Conservation (phyloP, 2,329 filamentous ascomycete species). For the Penicillium sclerotiorum region DNA sequence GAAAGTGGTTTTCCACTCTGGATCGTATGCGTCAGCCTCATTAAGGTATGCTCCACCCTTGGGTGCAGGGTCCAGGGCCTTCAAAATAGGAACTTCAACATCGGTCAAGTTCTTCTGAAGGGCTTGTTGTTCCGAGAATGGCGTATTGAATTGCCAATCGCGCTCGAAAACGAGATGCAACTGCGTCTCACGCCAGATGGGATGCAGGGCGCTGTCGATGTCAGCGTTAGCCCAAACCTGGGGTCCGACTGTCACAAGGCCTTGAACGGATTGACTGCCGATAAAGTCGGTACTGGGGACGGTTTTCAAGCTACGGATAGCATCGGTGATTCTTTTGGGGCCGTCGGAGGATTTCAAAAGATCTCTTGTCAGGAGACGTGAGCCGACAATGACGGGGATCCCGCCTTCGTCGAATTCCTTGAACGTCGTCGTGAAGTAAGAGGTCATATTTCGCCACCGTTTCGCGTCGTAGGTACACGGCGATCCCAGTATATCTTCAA, state of each 20-base stretch:
- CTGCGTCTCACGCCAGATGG: constrained; percentile 22
- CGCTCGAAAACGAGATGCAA: constrained; percentile 12
- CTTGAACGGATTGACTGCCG: neutral
- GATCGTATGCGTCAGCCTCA: constrained; percentile 40
- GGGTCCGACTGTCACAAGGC: neutral
- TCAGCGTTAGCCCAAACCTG: neutral
- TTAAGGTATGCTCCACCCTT: constrained; percentile 36
- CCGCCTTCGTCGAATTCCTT: neutral
- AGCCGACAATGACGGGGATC: neutral
- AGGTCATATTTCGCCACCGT: neutral
- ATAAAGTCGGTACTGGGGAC: neutral
- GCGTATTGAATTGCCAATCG: constrained; percentile 17
- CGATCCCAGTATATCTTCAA: neutral
- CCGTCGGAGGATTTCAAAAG: neutral
- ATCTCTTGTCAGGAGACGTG: constrained; percentile 2
- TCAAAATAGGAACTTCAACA: constrained; percentile 21
- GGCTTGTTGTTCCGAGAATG: constrained; percentile 23
- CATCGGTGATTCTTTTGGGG: neutral
- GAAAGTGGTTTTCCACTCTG: constrained; percentile 40
- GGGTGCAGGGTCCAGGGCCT: constrained; percentile 1
- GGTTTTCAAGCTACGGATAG: neutral
- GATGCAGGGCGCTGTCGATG: constrained; percentile 2
- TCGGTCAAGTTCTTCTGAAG: constrained; percentile 37
- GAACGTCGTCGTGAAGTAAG: neutral
- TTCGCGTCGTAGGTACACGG: neutral